phyloP scores from a whole-genome alignment of 2,329 filamentous ascomycete genomes.

The Karstenula rhodostoma region DNA sequence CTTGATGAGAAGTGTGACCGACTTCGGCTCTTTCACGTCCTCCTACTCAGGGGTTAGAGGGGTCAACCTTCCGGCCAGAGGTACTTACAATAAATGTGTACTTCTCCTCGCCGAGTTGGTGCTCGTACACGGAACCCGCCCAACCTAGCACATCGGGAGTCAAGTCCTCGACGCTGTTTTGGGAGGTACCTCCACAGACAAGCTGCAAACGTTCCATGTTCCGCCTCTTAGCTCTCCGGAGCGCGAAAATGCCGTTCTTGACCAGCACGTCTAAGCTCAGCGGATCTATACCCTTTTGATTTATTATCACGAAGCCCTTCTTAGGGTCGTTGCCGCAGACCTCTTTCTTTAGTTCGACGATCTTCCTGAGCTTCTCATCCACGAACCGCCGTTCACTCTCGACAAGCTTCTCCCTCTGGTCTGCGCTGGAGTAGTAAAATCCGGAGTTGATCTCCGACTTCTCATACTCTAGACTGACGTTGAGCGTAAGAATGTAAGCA shows the following conservation, averaged over 20 bases:
- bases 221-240: slow-evolving; percentile 92
- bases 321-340: slow-evolving; percentile 92
- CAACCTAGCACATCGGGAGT: slow-evolving; percentile 88
- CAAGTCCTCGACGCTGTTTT: slow-evolving; percentile 96
- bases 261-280: slow-evolving; percentile 93
- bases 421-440: slow-evolving; percentile 97
- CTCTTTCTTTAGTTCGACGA: slow-evolving; percentile 97
- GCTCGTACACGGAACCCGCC: slow-evolving; percentile 96
- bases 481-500: slow-evolving; percentile 91
- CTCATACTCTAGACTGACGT: slow-evolving; percentile 97
- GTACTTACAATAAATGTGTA: slow-evolving; percentile 80
- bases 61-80: not conserved
- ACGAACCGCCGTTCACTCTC: slow-evolving; percentile 97
- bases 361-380: slow-evolving; percentile 95
- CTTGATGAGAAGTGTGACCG: slow-evolving; percentile 96
- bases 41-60: slow-evolving; percentile 60
- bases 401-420: slow-evolving; percentile 96
- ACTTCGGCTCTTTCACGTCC: slow-evolving; percentile 98
- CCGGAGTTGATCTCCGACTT: slow-evolving; percentile 99
- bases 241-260: slow-evolving; percentile 96
- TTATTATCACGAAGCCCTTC: slow-evolving; percentile 97
- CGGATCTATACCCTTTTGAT: slow-evolving; percentile 99
- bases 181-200: slow-evolving; percentile 86
- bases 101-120: slow-evolving; percentile 97
- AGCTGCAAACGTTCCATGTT: slow-evolving; percentile 99